Base-by-base conservation (phyloP, 352 stramenopile genomes). In the Aphanomyces invadans region DNA sequence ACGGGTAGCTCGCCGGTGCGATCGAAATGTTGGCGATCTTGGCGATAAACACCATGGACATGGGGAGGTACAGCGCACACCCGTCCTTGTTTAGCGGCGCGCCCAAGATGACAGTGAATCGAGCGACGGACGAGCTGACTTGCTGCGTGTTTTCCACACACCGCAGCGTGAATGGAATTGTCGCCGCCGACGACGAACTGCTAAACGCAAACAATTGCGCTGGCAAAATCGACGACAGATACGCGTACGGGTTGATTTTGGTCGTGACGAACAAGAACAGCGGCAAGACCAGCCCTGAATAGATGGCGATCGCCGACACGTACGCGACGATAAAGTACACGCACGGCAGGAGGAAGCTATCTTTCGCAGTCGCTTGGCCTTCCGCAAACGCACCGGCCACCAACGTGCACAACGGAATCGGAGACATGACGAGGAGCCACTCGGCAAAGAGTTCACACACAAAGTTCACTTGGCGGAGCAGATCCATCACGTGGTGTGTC, bases 1-100 rank as follows among this genome's bases (percentile, higher is more conserved):
- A 39, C 25, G 77, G 65, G 28, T 72, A 23, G 39, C 72, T 70
- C 1, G 72, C 31, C 0, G 59, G 67, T 0, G 26, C n/a, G 49
- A 45, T 49, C 29, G 36, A 23, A 4, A 15, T 21, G n/a, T 21
- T 39, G 33, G 65, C 53, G 0, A 62, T 62, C 42, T 80, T 72
- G 11, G 71, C 71, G 63, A 79, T 64, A 60, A 81, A 81, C 25
- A 79, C 59, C n/a, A 74, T 72, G 17, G 68, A 64, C 12, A 77
- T 53, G 0, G 75, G 72, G 28, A 74, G 71, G 31, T 53, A 69
- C 10, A 78, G 33, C 17, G 75, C 71, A 2, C 61, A 33, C 26
- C 73, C 75, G 61, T 78, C 62, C 70, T 76, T 79, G 54, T 70
- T 63, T 51, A 77, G 57, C 12, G 73, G 70, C 3, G 65, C 68